Evolutionary conservation across 345 rosid genomes (phyloP).

Genomic region (Raphanus sativus): DNA sequence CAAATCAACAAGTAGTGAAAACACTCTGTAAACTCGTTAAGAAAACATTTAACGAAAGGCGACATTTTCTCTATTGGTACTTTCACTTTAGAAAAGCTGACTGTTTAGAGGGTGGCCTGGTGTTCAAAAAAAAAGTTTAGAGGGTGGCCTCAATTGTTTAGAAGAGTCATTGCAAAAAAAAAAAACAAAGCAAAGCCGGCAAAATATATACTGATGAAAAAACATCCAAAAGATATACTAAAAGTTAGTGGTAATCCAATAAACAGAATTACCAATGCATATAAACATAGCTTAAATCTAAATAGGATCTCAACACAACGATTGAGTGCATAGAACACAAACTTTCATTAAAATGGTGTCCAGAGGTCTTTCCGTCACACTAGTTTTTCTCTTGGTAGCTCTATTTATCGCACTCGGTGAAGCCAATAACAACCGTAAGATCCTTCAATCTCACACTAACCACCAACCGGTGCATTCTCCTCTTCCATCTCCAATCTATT

Average conservation of each 20-base stretch:
- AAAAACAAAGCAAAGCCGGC: constrained; percentile 3
- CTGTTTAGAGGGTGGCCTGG: constrained; percentile 15
- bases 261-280: neutral
- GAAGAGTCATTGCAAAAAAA: neutral
- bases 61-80: neutral
- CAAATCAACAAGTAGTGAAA: neutral
- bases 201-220: neutral
- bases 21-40: neutral
- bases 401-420: constrained; percentile 1
- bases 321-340: neutral
- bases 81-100: neutral
- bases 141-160: neutral
- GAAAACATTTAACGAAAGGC: neutral
- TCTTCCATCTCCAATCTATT: constrained; percentile 12
- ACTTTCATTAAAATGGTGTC: constrained; percentile 12
- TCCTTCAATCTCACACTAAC: neutral
- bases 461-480: constrained; percentile 25
- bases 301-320: neutral
- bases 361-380: neutral
- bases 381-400: constrained; percentile 7
- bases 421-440: constrained; percentile 23
- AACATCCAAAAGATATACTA: neutral
- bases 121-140: too few species aligned
- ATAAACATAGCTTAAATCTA: constrained; percentile 1
- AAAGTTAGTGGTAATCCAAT: constrained; percentile 14